Evolutionary conservation across 345 rosid species (phyloP), one percentile per base, ranked within the genome.

Genomic region (Heritiera littoralis): DNA sequence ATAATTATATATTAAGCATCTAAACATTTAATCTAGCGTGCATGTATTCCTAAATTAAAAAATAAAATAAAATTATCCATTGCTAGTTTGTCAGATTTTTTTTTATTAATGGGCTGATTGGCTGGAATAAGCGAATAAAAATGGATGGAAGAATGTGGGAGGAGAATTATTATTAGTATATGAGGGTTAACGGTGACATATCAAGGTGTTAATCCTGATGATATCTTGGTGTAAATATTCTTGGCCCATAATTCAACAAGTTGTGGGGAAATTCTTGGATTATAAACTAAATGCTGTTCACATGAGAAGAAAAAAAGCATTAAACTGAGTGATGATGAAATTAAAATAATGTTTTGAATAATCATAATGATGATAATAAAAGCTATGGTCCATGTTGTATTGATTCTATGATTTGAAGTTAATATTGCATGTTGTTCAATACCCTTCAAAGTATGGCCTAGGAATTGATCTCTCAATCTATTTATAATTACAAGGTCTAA

Each of bases 181-280:
- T 1, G 38, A 23, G 38, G 38, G 38, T 43, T 28, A 80, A 72
- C 46, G 72, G 23, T 59, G 80, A 75, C 82, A 77, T 59, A 41
- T 75, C 83, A 72, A 74, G 49, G 56, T 80, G 54, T 75, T 78
- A 41, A 41, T 55, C 43, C 0, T 41, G 43, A 41, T 41, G 6
- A 41, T 23, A 38, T 74, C 35, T 67, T 5, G 7, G 70, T 72
- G 38, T 35, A 35, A 35, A 35, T 35, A 35, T 35, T 35, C 38
- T 3, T 35, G 38, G 38, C 84, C 73, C 55, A 23, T 46, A 52
- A 52, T 38, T 49, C 59, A 40, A 43, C 74, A 80, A 72, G 77
- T n/a, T 60, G 41, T 4, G 18, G 2, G 38, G 13, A 75, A 67
- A 64, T 72, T 41, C 20, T 72, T 63, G 23, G 14, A 32, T 35